Evolutionary conservation across 768 basidiomycete genomes (phyloP), one percentile per base, ranked within the genome.

Genomic region (Pulveroboletus sp.): DNA sequence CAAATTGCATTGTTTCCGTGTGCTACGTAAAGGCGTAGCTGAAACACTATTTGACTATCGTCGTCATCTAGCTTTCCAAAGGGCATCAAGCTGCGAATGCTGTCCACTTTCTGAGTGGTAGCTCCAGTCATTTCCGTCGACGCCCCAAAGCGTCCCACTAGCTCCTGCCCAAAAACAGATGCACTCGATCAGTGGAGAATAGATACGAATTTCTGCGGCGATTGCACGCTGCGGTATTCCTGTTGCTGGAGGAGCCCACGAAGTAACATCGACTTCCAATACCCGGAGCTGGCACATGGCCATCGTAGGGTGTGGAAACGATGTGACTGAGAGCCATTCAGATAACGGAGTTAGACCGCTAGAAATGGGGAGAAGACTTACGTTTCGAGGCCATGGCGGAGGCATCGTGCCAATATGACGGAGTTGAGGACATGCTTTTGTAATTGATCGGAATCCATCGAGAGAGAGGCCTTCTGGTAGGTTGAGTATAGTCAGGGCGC

Each of bases 331-430:
- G 45, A 55, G 43, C 21, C 43, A 46, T 45, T 65, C 46, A 58
- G 66, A 55, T 47, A 61, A 55, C 57, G 54, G 48, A 39, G 28
- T 50, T 46, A 46, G 46, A 47, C 36, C 33, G 39, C 50, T 28
- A 46, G 37, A 39, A 51, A 44, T 41, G 9, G n/a, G 46, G 49
- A 17, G 12, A 27, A 14, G 49, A 39, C 71, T 65, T 59, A 76
- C 74, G 55, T 72, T 58, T 51, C 52, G 53, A 36, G 67, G 67
- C 36, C 73, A 55, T 3, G 70, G 60, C n/a, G 68, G 52, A 52
- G 68, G 61, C 31, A 76, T 61, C 11, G 71, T 58, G 51, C 75
- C 74, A 33, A 76, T 50, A 57, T 74, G 59, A 50, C 62, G 69
- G 53, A 76, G 60, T 38, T 61, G 51, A 8, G 71, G 60, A 32